Evolutionary conservation across 768 basidiomycete species (phyloP).

Genomic region (Polyporus arcularius): DNA sequence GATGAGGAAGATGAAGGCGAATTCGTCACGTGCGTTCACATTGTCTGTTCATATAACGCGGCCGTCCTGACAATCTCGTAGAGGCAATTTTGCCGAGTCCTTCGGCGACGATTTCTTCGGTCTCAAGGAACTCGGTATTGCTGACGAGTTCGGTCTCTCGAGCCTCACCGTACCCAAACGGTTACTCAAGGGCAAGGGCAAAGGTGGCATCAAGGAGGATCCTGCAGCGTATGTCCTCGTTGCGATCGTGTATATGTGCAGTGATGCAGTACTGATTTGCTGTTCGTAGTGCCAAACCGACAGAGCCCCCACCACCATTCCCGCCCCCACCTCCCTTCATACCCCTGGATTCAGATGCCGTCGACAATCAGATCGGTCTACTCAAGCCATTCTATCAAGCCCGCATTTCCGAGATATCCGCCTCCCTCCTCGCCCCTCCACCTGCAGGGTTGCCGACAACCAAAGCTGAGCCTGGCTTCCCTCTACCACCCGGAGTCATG

Average conservation of each 20-base stretch:
- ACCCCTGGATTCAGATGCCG: constrained; percentile 61
- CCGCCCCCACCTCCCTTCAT: constrained; percentile 84
- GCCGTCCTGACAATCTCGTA: constrained; percentile 27
- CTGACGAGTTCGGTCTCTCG: constrained; percentile 78
- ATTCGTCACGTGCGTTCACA: constrained; percentile 58
- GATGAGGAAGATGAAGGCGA: constrained; percentile 68
- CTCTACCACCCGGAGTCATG: not conserved
- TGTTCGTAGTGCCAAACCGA: constrained; percentile 54
- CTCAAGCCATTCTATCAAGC: constrained; percentile 74
- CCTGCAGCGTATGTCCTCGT: constrained; percentile 48
- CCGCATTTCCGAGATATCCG: constrained; percentile 50
- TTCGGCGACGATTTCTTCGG: constrained; percentile 95
- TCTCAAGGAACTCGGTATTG: constrained; percentile 84
- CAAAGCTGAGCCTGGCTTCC: not conserved
- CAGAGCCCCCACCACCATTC: constrained; percentile 79
- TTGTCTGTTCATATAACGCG: too few species aligned
- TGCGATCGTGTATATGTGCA: not conserved
- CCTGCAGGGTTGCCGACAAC: constrained; percentile 10
- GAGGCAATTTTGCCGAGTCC: constrained; percentile 84
- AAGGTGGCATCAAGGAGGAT: constrained; percentile 38
- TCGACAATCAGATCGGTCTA: constrained; percentile 83
- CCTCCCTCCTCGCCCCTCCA: constrained; percentile 20
- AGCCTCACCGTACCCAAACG: constrained; percentile 78
- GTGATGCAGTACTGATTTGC: not conserved
- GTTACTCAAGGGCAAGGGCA: constrained; percentile 67